phyloP scores from a whole-genome alignment of 805 yeast genomes.

The Barnettozyma siamensis region DNA sequence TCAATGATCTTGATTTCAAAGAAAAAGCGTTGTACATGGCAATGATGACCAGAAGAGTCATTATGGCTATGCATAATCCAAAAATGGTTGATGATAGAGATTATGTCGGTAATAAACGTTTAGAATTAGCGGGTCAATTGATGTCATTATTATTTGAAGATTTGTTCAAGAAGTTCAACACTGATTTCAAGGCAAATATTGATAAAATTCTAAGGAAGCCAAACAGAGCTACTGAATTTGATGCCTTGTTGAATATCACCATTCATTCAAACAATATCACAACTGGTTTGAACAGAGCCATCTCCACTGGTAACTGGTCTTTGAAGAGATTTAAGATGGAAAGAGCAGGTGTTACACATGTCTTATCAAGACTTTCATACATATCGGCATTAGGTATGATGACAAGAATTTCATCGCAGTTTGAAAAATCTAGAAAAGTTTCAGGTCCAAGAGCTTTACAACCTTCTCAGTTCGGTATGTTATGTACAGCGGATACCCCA shows the following conservation, averaged over 20 bases:
- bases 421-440: constrained; percentile 95
- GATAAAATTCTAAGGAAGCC: constrained; percentile 94
- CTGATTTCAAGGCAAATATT: constrained; percentile 88
- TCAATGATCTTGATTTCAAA: constrained; percentile 76
- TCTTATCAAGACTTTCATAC: constrained; percentile 82
- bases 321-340: constrained; percentile 99
- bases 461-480: constrained; percentile 98
- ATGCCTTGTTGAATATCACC: constrained; percentile 82
- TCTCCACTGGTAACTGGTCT: constrained; percentile 99
- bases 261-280: constrained; percentile 92
- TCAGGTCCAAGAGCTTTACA: constrained; percentile 98
- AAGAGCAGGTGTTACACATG: constrained; percentile 98
- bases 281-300: constrained; percentile 90
- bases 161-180: constrained; percentile 92
- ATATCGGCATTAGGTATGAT: constrained; percentile 98
- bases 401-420: constrained; percentile 99
- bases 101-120: constrained; percentile 95
- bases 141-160: constrained; percentile 95
- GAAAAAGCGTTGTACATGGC: constrained; percentile 94
- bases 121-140: constrained; percentile 95
- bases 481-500: constrained; percentile 97
- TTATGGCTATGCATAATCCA: constrained; percentile 93
- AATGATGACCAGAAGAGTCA: constrained; percentile 92
- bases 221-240: constrained; percentile 90
- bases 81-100: constrained; percentile 97